Base-by-base conservation (phyloP, 73 alveolate genomes). In the Paramecium sonneborni region DNA sequence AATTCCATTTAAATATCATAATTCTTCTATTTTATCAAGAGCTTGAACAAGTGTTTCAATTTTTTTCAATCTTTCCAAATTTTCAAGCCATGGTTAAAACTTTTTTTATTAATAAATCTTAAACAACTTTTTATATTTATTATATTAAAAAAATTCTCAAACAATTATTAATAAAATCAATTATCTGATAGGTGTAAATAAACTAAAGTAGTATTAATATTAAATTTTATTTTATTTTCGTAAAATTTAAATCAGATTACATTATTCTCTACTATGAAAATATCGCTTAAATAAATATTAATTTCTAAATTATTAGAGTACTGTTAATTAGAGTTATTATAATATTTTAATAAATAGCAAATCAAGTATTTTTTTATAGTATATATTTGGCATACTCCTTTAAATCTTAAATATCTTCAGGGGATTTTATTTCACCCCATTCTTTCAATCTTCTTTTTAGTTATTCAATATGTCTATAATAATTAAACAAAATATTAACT, bases 351-450 rank as follows among this genome's bases (percentile, higher is more conserved):
- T 52, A 52, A 52, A 52, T 11, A 52, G 68, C 68, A 62, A 30
- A 62, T 74, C 87, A 74, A 37, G 87, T 28, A 37, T 74, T 74
- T 10, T 74, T 74, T 10, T 11, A 37, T 21, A 74, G 30, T 18
- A 74, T 74, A 23, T 15, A 74, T 74, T 74, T 28, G 32, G 87
- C 87, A 74, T 74, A 74, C 44, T 74, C 87, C 11, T 74, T 37
- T 74, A 74, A 74, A 37, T 74, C 87, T 20, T 74, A 24, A 21
- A 74, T 74, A n/a, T 39, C 58, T 18, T 74, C 56, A 21, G 56
- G 58, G 2, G 87, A 37, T 74, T 74, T 74, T 32, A 37, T 23
- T 74, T 74, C 87, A 74, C 87, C 87, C 87, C 87, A 74, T 23
- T 74, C 56, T 10, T 74, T 34, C n/a, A 74, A 39, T 74, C 58